These are phyloP conservation scores for Solanum hybrid DNA, from an alignment of 305 asterid genomes.

Conservation along the genomic window DNA sequence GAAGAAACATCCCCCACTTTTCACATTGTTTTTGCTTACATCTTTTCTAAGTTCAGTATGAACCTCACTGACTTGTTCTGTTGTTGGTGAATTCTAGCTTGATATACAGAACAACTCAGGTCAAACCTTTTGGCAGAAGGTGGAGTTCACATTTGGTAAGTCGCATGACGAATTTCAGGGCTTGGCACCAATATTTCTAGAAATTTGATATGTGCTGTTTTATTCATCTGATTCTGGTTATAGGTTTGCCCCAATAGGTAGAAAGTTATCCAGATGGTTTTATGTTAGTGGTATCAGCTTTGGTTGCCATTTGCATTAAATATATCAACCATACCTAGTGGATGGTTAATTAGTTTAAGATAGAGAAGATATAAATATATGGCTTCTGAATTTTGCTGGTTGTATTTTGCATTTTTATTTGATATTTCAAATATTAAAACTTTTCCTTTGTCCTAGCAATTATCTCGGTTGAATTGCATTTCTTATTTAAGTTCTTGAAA, in stretches of 20 bases:
- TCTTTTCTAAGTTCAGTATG: not conserved
- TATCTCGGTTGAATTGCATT: not conserved
- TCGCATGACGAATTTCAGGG: not conserved
- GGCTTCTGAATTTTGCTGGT: not conserved
- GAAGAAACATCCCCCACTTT: not conserved
- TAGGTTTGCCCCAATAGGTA: not conserved
- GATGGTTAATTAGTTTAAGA: not conserved
- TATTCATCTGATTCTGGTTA: not conserved
- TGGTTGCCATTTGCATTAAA: not conserved
- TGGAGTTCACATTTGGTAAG: constrained; percentile 89
- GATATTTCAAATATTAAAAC: not conserved
- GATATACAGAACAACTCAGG: constrained; percentile 74
- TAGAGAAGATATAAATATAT: not conserved
- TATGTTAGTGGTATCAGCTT: not conserved
- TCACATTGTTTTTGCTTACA: not conserved
- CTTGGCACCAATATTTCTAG: not conserved
- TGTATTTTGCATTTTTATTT: not conserved
- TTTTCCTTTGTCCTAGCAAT: not conserved
- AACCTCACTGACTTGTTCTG: constrained; percentile 6
- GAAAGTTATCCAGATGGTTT: not conserved
- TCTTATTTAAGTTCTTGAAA: not conserved
- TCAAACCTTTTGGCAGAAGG: constrained; percentile 77
- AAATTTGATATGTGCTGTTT: not conserved
- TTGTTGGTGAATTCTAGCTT: constrained; percentile 49
- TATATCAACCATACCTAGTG: not conserved